Evolutionary conservation across 257 asterid genomes (phyloP).

Genomic region (Nicotiana tomentosiformis): DNA sequence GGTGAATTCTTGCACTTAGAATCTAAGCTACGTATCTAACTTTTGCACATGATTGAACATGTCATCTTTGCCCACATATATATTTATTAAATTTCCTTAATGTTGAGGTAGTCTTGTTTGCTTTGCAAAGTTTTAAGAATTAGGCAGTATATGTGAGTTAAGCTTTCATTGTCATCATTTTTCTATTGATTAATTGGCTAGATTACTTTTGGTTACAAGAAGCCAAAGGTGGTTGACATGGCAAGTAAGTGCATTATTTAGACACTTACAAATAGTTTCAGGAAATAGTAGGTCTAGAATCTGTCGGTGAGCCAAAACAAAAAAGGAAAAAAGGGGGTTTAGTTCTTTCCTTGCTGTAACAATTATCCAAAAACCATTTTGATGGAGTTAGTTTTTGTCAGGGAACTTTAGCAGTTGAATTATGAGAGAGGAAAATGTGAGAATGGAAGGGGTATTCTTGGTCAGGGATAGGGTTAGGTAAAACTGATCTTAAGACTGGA

Average conservation of each 20-base stretch:
- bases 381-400: constrained; percentile 1
- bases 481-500: background rate
- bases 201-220: background rate
- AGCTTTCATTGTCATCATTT: constrained; percentile 23
- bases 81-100: background rate
- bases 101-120: background rate
- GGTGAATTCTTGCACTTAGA: constrained; percentile 8
- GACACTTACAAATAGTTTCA: background rate
- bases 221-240: background rate
- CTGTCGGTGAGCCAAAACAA: constrained; percentile 29
- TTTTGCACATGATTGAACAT: constrained; percentile 2
- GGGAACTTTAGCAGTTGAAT: background rate
- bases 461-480: background rate
- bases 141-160: constrained; percentile 9
- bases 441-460: background rate
- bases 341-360: background rate
- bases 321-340: background rate
- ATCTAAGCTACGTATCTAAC: constrained; percentile 11
- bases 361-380: background rate
- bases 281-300: constrained; percentile 13
- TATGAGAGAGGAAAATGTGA: too few species aligned
- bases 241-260: background rate
- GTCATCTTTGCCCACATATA: background rate
- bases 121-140: background rate
- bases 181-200: background rate